A percentile compares a stretch with the other conserved stretches of the same genome.
Evolutionary conservation across 1,284 basidiomycete genomes (phyloP).

Genomic region (Porodaedalea pini): DNA sequence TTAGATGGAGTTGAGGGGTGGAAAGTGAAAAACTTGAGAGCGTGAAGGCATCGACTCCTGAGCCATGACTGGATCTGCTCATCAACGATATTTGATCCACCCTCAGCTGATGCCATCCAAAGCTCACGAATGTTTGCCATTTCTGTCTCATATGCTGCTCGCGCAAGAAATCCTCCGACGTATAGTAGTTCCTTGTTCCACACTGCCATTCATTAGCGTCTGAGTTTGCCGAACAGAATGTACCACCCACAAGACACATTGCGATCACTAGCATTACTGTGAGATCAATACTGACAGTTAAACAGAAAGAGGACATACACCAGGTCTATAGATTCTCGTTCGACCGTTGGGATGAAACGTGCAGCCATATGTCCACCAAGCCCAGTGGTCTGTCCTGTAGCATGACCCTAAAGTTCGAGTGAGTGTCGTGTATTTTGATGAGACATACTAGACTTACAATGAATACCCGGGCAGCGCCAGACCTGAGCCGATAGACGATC

Average conservation of each 20-base stretch:
- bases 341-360: conserved; percentile 95
- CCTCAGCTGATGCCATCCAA: conserved; percentile 50
- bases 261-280: conserved; percentile 51
- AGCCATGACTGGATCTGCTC: conserved; percentile 47
- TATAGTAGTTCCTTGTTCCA: conserved; percentile 90
- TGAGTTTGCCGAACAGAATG: neutral
- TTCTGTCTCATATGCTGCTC: conserved; percentile 87
- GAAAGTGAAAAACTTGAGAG: conserved; percentile 88
- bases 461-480: conserved; percentile 68
- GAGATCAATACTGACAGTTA: conserved; percentile 23
- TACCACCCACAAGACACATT: conserved; percentile 61
- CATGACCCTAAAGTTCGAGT: conserved; percentile 53
- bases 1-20: conserved; percentile 82
- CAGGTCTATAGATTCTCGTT: conserved; percentile 91
- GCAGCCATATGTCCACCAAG: conserved; percentile 90
- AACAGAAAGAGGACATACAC: conserved; percentile 49
- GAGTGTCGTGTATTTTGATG: neutral
- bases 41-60: conserved; percentile 70
- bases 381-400: conserved; percentile 90
- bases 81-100: conserved; percentile 27
- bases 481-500: conserved; percentile 35
- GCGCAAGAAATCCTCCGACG: conserved; percentile 78
- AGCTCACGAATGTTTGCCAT: conserved; percentile 53
- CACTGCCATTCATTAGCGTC: conserved; percentile 38
- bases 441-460: conserved; percentile 48